These are phyloP conservation scores for Trichoderma oligosporum DNA, from an alignment of 2,329 filamentous ascomycete species.

Conservation along the genomic window DNA sequence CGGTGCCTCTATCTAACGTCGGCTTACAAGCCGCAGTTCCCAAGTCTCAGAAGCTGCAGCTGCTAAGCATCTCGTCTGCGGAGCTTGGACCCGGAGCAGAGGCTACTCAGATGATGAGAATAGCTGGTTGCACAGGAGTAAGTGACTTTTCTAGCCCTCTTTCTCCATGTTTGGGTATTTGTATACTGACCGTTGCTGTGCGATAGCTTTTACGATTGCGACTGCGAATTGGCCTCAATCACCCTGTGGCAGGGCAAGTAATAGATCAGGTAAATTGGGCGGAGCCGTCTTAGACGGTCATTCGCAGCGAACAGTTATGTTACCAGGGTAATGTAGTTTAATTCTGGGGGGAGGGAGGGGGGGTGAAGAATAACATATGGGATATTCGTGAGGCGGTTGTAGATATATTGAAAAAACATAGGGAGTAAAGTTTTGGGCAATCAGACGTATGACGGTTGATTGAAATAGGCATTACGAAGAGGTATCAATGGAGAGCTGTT, in stretches of 20 bases:
- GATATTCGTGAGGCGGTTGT: slow-evolving; percentile 3
- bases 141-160: slow-evolving; percentile 43
- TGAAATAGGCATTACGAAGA: not conserved
- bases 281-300: slow-evolving; percentile 55
- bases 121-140: slow-evolving; percentile 82
- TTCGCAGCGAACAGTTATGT: not conserved
- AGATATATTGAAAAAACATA: slow-evolving; percentile 10
- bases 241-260: slow-evolving; percentile 64
- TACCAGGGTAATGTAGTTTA: slow-evolving; percentile 8
- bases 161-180: not conserved
- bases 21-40: slow-evolving; percentile 92
- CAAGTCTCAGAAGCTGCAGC: slow-evolving; percentile 89
- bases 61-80: slow-evolving; percentile 81
- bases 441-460: not conserved
- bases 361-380: slow-evolving; percentile 2
- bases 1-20: slow-evolving; percentile 65
- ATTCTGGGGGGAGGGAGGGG: not conserved
- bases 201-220: slow-evolving; percentile 75
- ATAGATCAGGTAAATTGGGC: slow-evolving; percentile 97
- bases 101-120: slow-evolving; percentile 86
- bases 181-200: slow-evolving; percentile 3
- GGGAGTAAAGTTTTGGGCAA: slow-evolving; percentile 6
- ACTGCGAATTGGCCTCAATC: slow-evolving; percentile 76
- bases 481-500: not conserved
- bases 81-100: slow-evolving; percentile 75